phyloP scores from a whole-genome alignment of 805 yeast genomes.

The Teunomyces barrocoloradensis region DNA sequence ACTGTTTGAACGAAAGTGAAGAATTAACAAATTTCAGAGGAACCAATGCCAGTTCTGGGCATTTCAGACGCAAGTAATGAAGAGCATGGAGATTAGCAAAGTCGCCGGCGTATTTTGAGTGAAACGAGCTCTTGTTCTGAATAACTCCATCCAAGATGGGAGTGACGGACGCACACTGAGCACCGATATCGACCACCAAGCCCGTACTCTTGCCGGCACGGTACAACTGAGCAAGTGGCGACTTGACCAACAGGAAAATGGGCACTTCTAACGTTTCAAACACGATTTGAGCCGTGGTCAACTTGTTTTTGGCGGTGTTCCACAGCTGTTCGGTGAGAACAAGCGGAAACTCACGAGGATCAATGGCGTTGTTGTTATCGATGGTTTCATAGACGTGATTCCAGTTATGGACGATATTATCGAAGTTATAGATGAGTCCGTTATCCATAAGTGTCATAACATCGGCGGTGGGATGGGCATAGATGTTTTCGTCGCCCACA shows the following conservation, averaged over 20 bases:
- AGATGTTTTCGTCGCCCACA: constrained; percentile 41
- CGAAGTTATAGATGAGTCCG: constrained; percentile 72
- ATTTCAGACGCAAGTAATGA: constrained; percentile 37
- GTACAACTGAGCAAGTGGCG: constrained; percentile 74
- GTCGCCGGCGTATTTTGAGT: constrained; percentile 81
- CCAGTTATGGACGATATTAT: constrained; percentile 67
- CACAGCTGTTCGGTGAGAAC: constrained; percentile 64
- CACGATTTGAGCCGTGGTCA: constrained; percentile 64
- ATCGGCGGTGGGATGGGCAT: constrained; percentile 43
- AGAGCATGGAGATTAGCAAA: constrained; percentile 66
- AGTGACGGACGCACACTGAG: constrained; percentile 46
- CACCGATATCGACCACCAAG: constrained; percentile 77
- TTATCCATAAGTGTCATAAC: constrained; percentile 60
- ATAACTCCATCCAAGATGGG: constrained; percentile 77
- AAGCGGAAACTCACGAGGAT: constrained; percentile 64
- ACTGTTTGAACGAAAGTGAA: constrained; percentile 33
- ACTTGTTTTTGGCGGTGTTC: constrained; percentile 59
- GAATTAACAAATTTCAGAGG: constrained; percentile 9
- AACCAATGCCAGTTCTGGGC: constrained; percentile 17
- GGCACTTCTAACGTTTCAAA: constrained; percentile 77
- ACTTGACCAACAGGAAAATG: constrained; percentile 67
- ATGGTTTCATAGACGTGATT: constrained; percentile 53
- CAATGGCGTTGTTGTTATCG: constrained; percentile 41
- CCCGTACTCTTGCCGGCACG: constrained; percentile 78
- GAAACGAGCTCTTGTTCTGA: constrained; percentile 60